Evolutionary conservation across 139 green algal genomes (phyloP), one percentile per base, ranked within the genome.

Genomic region (Spirogloea muscicola): DNA sequence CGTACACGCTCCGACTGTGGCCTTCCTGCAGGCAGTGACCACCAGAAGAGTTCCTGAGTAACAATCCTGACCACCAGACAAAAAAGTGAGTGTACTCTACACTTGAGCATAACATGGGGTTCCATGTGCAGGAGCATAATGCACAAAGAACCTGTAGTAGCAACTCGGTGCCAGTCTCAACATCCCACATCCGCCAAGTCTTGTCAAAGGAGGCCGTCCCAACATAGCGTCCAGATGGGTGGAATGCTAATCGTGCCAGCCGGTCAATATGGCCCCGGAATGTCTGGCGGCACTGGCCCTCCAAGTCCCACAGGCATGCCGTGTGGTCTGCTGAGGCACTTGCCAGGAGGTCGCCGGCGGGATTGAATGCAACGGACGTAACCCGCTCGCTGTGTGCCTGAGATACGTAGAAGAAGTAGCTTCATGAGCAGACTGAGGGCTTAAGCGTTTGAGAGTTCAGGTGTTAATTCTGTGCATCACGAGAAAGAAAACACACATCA

Each of bases 1-100:
- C 65, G 76, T 99, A 99, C 44, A 98, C 93, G 7, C 84, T 57
- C 21, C 93, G 70, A 61, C 80, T 90, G 89, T 98, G 94, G 4
- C 94, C 94, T 81, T 99, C 94, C 85, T 99, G 94, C 84, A 97
- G 91, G n/a, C n/a, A n/a, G n/a, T n/a, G n/a, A n/a, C n/a, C n/a
- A n/a, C n/a, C n/a, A n/a, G n/a, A n/a, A n/a, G n/a, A n/a, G n/a
- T n/a, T n/a, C n/a, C n/a, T n/a, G n/a, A n/a, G n/a, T n/a, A n/a
- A n/a, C n/a, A n/a, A n/a, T n/a, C n/a, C n/a, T n/a, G n/a, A n/a
- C n/a, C n/a, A n/a, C n/a, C n/a, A n/a, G n/a, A n/a, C n/a, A n/a
- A n/a, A n/a, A n/a, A n/a, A n/a, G n/a, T n/a, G n/a, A n/a, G n/a
- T n/a, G n/a, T n/a, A n/a, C n/a, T n/a, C n/a, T n/a, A n/a, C n/a